These are phyloP conservation scores for Solanum commersonii DNA, from an alignment of 257 asterid species.

Conservation along the genomic window DNA sequence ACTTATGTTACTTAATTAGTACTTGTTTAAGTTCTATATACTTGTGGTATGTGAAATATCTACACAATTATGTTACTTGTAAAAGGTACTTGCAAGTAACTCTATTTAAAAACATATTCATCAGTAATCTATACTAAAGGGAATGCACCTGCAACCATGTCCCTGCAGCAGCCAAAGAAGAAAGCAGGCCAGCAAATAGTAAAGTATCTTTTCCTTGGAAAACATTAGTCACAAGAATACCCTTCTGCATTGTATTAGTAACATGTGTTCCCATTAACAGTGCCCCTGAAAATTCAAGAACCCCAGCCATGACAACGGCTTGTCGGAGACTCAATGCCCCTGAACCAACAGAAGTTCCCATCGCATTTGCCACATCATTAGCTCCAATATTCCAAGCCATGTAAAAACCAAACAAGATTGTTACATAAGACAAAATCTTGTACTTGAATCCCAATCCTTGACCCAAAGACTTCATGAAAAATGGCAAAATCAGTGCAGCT, in stretches of 20 bases:
- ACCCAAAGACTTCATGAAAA: constrained; percentile 62
- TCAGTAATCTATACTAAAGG: neutral
- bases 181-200: constrained; percentile 83
- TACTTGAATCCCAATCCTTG: constrained; percentile 47
- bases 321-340: constrained; percentile 79
- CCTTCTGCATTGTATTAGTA: constrained; percentile 96
- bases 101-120: neutral
- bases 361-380: constrained; percentile 93
- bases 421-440: constrained; percentile 43
- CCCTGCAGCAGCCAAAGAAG: constrained; percentile 96
- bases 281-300: constrained; percentile 87
- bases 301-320: constrained; percentile 81
- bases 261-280: constrained; percentile 89
- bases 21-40: neutral
- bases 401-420: constrained; percentile 78
- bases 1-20: neutral
- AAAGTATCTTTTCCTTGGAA: constrained; percentile 76
- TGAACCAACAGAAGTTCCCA: constrained; percentile 98
- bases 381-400: constrained; percentile 99
- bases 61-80: neutral
- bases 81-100: neutral
- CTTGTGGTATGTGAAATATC: neutral
- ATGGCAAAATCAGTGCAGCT: constrained; percentile 63
- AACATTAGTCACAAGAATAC: constrained; percentile 73
- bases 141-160: constrained; percentile 86